Evolutionary conservation across 345 rosid species (phyloP).

Genomic region (Eucalyptus virginea): DNA sequence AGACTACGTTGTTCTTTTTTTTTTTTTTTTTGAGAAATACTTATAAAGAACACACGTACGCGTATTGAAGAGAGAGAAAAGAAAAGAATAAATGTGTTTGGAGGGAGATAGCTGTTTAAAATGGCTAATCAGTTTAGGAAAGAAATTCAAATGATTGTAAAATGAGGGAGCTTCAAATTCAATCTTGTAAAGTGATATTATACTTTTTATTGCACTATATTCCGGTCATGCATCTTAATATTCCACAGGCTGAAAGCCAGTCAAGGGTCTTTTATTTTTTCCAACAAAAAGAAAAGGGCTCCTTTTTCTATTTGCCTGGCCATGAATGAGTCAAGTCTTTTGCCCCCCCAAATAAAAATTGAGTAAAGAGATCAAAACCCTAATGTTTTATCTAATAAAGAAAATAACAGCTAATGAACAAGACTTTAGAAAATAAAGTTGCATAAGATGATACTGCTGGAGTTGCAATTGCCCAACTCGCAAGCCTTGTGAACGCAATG

Average conservation of each 20-base stretch:
- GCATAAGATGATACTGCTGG: background rate
- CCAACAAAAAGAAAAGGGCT: background rate
- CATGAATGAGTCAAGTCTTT: background rate
- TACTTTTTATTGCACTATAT: background rate
- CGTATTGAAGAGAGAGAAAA: rapidly evolving
- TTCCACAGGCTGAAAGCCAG: background rate
- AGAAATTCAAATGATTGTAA: background rate
- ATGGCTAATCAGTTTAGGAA: background rate
- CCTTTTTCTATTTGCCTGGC: background rate
- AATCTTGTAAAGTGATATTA: background rate
- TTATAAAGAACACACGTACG: rapidly evolving
- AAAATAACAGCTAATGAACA: background rate
- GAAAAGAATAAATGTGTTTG: background rate
- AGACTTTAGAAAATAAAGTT: background rate
- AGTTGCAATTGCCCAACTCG: background rate
- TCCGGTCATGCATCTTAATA: background rate
- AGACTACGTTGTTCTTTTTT: rapidly evolving
- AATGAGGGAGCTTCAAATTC: background rate
- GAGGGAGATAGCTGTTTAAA: background rate
- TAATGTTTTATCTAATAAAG: background rate
- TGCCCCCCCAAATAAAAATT: background rate
- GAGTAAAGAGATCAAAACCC: background rate
- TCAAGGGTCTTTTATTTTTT: background rate
- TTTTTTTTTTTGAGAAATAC: background rate
- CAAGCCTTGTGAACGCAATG: background rate